Base-by-base conservation (phyloP, 1,284 basidiomycete species). In the Puccinia hordei region DNA sequence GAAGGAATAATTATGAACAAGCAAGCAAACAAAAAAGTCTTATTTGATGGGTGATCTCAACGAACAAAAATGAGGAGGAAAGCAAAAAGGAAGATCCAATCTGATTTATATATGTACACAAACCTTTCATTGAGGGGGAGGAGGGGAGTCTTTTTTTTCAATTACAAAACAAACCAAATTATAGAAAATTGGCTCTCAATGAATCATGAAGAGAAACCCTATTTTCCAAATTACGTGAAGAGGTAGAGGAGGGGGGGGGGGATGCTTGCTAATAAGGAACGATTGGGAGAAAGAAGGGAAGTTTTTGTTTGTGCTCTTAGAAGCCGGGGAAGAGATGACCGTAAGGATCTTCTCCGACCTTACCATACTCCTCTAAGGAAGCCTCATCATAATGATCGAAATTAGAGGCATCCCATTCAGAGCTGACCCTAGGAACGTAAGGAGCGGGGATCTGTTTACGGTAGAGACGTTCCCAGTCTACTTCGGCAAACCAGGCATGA, bases 281-380 rank as follows among this genome's bases (percentile, higher is more conserved):
- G 57, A 13, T 13, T 9, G 27, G 5, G 24, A 61, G 27, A 61
- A 61, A 61, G n/a, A n/a, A n/a, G 33, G n/a, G 24, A 61, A 19
- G 15, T 22, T 12, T 3, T 41, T 4, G 2, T 66, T 44, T 27
- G 5, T 57, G 22, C 17, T 57, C 17, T 57, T 91, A 91, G 83
- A 92, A 92, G 80, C 90, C 89, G 19, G 90, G 89, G 86, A 92
- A 92, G 44, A 86, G 86, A 30, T 85, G 82, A 13, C 90, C 90
- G 84, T 88, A 89, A 1, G 87, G 87, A 85, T 92, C 92, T 0
- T 86, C 83, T 0, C 87, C 88, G 15, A 87, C 85, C 72, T 87
- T 84, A 10, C 92, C 92, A 82, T 93, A 93, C 65, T 86, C 84
- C 0, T 89, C 86, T 0, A 87, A 89, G 83, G 91, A 89, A 82